Percentiles rank a stretch among this genome's conserved stretches.
These are phyloP conservation scores for Citropsis articulata DNA, from an alignment of 345 rosid genomes.

Conservation along the genomic window DNA sequence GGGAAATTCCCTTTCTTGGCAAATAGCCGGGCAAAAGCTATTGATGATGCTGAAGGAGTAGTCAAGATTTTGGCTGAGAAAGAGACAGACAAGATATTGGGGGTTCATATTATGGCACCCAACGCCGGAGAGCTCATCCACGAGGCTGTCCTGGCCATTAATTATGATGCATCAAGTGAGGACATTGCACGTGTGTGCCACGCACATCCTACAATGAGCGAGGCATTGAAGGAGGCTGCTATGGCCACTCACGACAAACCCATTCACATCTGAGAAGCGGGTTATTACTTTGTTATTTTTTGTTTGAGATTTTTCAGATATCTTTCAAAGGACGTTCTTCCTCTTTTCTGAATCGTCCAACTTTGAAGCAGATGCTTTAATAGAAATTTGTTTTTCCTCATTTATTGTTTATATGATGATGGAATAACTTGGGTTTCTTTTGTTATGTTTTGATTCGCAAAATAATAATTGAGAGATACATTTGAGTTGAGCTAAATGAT, in stretches of 20 bases:
- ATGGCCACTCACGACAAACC: constrained; percentile 99
- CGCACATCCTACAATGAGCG: constrained; percentile 99
- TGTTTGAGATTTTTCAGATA: constrained; percentile 19
- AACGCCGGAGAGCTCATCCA: constrained; percentile 98
- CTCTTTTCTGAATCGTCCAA: constrained; percentile 16
- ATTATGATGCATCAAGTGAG: constrained; percentile 87
- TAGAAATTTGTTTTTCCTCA: constrained; percentile 20
- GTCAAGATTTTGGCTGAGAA: constrained; percentile 94
- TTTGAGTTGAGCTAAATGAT: neutral
- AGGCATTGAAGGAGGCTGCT: constrained; percentile 99
- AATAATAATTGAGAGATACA: constrained; percentile 9
- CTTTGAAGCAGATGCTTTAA: constrained; percentile 21
- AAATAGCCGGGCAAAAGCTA: constrained; percentile 98
- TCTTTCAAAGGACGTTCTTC: constrained; percentile 6
- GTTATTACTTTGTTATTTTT: constrained; percentile 13
- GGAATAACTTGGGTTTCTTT: constrained; percentile 16
- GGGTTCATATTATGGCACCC: constrained; percentile 94
- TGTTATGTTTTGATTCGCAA: neutral
- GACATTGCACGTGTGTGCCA: constrained; percentile 98
- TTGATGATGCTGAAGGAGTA: constrained; percentile 85
- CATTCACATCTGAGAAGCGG: constrained; percentile 63
- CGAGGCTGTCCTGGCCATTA: constrained; percentile 85
- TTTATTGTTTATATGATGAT: constrained; percentile 7
- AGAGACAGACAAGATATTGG: constrained; percentile 91
- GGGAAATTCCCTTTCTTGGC: constrained; percentile 99